These are phyloP conservation scores for Aspergillus vadensis DNA, from an alignment of 2,329 filamentous ascomycete species.

Conservation along the genomic window DNA sequence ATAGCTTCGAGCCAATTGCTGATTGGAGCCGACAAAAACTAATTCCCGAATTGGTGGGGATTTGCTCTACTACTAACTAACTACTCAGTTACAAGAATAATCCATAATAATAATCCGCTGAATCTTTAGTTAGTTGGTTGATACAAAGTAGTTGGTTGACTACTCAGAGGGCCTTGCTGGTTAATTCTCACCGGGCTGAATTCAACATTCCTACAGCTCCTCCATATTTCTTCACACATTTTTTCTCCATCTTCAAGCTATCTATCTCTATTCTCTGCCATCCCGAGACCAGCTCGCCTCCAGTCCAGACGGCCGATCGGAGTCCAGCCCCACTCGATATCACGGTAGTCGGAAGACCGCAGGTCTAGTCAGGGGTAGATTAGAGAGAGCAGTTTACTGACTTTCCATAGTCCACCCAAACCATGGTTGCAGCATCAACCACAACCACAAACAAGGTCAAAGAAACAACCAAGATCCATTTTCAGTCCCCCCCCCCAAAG, in stretches of 20 bases:
- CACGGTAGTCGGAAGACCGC: background rate
- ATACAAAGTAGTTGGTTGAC: too few relatives aligned
- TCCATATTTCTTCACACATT: background rate
- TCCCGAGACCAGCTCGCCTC: constrained; percentile 1
- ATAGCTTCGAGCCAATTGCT: background rate
- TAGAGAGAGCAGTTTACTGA: background rate
- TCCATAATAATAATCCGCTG: too few relatives aligned
- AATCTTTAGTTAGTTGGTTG: too few relatives aligned
- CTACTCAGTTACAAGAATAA: too few relatives aligned
- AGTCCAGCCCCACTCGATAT: background rate
- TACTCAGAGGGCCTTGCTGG: background rate
- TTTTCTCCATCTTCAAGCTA: background rate
- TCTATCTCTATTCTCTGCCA: background rate
- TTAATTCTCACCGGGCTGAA: background rate
- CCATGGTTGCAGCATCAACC: background rate
- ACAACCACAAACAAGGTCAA: background rate
- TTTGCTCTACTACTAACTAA: background rate
- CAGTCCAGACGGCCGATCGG: background rate
- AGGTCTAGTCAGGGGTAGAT: constrained; percentile 1
- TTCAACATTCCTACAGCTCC: background rate
- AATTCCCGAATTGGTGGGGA: background rate
- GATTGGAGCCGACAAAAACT: background rate
- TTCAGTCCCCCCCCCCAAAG: background rate
- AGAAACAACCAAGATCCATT: background rate
- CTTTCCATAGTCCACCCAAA: background rate